phyloP scores from a whole-genome alignment of 495 filamentous ascomycete genomes.

The Talaromyces nanjingensis region DNA sequence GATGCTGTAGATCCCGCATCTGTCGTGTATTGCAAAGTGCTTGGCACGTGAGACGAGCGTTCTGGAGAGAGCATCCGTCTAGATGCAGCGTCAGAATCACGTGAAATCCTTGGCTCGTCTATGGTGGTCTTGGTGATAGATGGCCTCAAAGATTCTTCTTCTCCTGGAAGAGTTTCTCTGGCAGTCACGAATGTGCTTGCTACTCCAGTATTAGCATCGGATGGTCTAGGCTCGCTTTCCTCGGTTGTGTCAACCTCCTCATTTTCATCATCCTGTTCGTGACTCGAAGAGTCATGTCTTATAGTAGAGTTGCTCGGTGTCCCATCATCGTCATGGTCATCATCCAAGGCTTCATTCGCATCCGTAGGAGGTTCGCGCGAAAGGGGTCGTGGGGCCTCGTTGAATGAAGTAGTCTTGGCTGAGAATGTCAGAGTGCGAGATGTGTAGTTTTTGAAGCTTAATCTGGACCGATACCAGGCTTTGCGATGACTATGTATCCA shows the following conservation, averaged over 20 bases:
- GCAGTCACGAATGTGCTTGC: constrained; percentile 29
- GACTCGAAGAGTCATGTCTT: background rate
- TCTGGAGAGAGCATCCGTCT: background rate
- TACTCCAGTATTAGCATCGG: constrained; percentile 5
- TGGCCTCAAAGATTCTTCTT: background rate
- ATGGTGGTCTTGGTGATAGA: background rate
- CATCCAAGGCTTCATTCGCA: background rate
- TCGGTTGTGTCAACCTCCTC: background rate
- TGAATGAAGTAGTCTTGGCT: constrained; percentile 17
- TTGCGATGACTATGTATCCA: constrained; percentile 62
- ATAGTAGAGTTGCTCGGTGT: background rate
- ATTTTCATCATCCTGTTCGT: background rate
- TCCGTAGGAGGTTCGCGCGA: constrained; percentile 11
- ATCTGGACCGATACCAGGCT: constrained; percentile 51
- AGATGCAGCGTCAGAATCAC: background rate
- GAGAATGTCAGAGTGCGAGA: constrained; percentile 49
- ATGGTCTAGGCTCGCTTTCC: background rate
- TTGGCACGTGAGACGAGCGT: background rate
- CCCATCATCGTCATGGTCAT: background rate
- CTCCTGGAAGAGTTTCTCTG: constrained; percentile 15
- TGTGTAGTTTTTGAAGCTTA: constrained; percentile 50
- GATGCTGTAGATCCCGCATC: constrained; percentile 34
- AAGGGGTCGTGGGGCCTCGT: background rate
- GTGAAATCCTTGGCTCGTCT: background rate
- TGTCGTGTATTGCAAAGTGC: constrained; percentile 17